Percentiles rank a stretch among this genome's conserved stretches.
These are phyloP conservation scores for Cryptococcus maquisensis DNA, from an alignment of 1,284 basidiomycete species.

Conservation along the genomic window DNA sequence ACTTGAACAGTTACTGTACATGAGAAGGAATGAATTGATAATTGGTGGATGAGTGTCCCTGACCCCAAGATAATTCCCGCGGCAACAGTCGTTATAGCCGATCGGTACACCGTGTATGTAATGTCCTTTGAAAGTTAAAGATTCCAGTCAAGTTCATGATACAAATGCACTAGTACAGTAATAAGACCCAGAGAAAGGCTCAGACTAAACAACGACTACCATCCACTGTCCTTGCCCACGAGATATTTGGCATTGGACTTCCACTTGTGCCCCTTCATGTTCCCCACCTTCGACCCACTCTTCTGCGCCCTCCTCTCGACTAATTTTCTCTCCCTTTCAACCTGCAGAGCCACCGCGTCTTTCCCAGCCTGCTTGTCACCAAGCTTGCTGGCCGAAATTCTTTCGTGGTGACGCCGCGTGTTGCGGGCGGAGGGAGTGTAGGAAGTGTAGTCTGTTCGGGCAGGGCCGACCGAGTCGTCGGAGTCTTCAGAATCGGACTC, in stretches of 20 bases:
- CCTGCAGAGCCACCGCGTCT: conserved; percentile 61
- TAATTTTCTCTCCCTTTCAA: conserved; percentile 59
- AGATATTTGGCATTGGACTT: conserved; percentile 69
- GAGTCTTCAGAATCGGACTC: conserved; percentile 15
- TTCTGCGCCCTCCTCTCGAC: conserved; percentile 70
- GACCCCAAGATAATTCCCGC: too few relatives aligned
- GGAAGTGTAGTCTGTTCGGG: conserved; percentile 39
- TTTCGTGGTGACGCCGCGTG: conserved; percentile 3
- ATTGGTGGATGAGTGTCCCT: too few relatives aligned
- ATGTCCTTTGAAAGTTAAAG: too few relatives aligned
- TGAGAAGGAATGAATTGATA: too few relatives aligned
- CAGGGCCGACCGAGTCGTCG: conserved; percentile 25
- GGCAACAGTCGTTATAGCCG: too few relatives aligned
- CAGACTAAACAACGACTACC: conserved; percentile 9
- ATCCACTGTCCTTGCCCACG: conserved; percentile 56
- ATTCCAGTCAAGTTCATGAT: neutral
- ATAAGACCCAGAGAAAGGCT: neutral
- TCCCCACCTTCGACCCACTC: conserved; percentile 60
- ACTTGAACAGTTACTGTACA: too few relatives aligned
- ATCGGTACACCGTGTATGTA: too few relatives aligned
- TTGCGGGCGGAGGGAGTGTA: conserved; percentile 25
- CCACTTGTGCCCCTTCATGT: conserved; percentile 75
- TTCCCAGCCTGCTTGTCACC: conserved; percentile 45
- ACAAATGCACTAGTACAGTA: neutral
- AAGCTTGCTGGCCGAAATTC: conserved; percentile 18